Evolutionary conservation across 306 rosid species (phyloP).

Genomic region (Vachellia pachyceras): DNA sequence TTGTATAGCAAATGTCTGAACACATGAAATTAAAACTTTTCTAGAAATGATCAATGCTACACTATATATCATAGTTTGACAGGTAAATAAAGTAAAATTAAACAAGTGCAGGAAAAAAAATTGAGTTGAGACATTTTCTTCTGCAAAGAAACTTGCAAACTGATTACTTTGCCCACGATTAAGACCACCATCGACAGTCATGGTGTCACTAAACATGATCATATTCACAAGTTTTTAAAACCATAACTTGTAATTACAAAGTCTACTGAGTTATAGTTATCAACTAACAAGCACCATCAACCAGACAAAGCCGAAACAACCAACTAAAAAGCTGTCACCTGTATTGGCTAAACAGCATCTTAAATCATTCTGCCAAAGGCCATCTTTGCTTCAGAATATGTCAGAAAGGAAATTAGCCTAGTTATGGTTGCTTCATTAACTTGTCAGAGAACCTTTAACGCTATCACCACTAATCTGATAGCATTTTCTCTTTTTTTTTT

Average conservation of each 20-base stretch:
- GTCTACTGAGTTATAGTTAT: neutral
- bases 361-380: conserved; percentile 4
- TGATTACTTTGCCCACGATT: neutral
- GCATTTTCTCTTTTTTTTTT: too few species aligned
- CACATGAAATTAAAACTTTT: neutral
- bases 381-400: too few species aligned
- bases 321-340: conserved; percentile 6
- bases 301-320: neutral
- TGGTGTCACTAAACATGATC: neutral
- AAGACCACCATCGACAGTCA: neutral
- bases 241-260: neutral
- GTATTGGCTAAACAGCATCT: conserved; percentile 14
- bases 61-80: neutral
- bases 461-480: neutral
- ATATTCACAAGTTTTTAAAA: conserved; percentile 4
- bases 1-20: neutral
- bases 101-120: conserved; percentile 5
- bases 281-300: conserved; percentile 10
- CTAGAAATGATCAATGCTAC: neutral
- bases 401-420: too few species aligned
- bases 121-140: neutral
- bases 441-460: conserved; percentile 6
- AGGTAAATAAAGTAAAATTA: neutral
- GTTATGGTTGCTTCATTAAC: conserved; percentile 2
- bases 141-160: neutral